These are phyloP conservation scores for Fusarium beomiforme DNA, from an alignment of 2,329 filamentous ascomycete genomes.

Conservation along the genomic window DNA sequence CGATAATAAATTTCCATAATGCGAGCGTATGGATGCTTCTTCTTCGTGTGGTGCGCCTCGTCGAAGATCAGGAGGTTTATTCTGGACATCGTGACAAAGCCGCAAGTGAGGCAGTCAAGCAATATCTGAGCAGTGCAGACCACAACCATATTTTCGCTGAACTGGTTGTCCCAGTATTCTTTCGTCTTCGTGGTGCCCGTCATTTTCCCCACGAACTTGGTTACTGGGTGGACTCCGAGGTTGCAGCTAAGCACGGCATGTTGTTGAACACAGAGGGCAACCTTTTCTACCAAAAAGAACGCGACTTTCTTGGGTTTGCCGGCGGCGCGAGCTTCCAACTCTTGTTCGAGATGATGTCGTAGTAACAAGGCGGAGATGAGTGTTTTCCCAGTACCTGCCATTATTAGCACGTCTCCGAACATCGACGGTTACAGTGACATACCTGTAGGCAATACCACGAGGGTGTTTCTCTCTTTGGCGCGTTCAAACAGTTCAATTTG, in stretches of 20 bases:
- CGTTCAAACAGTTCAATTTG: conserved; percentile 91
- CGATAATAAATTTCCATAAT: conserved; percentile 91
- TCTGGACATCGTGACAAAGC: conserved; percentile 80
- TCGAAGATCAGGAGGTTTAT: conserved; percentile 95
- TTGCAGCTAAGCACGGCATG: conserved; percentile 83
- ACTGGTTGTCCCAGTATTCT: conserved; percentile 62
- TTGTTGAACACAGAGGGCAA: conserved; percentile 91
- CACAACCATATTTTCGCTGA: conserved; percentile 78
- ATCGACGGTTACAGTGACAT: neutral
- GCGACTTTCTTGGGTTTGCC: conserved; percentile 73
- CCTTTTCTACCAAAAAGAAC: conserved; percentile 92
- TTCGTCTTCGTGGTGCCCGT: conserved; percentile 52
- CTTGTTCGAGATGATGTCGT: conserved; percentile 77
- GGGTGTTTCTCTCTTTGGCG: conserved; percentile 85
- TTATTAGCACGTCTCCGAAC: neutral
- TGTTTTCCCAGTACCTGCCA: conserved; percentile 86
- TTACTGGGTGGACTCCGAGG: conserved; percentile 75
- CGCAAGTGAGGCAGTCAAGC: conserved; percentile 78
- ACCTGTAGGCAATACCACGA: conserved; percentile 94
- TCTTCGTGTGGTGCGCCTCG: conserved; percentile 96
- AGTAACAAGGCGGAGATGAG: conserved; percentile 92
- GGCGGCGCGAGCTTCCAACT: conserved; percentile 73
- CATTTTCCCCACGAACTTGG: conserved; percentile 79
- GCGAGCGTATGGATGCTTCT: conserved; percentile 87
- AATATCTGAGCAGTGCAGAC: conserved; percentile 94